These are phyloP conservation scores for Penicillium sp. DNA, from an alignment of 2,329 filamentous ascomycete species.

Conservation along the genomic window DNA sequence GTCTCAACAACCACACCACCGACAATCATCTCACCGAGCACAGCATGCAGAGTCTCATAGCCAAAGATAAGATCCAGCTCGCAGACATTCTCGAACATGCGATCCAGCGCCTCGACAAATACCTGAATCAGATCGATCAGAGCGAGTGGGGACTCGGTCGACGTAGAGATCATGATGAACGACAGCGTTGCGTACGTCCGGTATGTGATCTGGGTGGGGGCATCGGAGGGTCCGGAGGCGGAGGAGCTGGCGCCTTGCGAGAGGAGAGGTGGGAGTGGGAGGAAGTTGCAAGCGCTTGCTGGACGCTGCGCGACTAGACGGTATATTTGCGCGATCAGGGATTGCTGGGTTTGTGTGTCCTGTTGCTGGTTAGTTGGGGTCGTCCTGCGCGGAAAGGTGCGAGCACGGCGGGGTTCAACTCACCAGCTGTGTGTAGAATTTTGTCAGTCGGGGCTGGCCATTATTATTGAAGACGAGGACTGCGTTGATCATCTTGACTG, in stretches of 20 bases:
- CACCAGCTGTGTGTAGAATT: slow-evolving; percentile 97
- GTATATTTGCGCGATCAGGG: slow-evolving; percentile 94
- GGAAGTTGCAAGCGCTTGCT: slow-evolving; percentile 90
- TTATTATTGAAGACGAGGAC: slow-evolving; percentile 98
- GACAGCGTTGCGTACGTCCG: slow-evolving; percentile 96
- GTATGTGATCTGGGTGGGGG: slow-evolving; percentile 91
- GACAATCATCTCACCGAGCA: slow-evolving; percentile 86
- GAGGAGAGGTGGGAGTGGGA: slow-evolving; percentile 64
- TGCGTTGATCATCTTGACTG: slow-evolving; percentile 78
- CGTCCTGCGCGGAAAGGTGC: neutral
- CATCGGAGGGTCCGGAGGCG: slow-evolving; percentile 62
- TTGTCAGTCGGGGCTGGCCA: slow-evolving; percentile 89
- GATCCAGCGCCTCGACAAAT: slow-evolving; percentile 89
- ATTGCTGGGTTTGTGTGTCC: slow-evolving; percentile 96
- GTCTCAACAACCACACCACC: slow-evolving; percentile 93
- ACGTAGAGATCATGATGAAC: slow-evolving; percentile 95
- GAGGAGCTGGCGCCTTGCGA: slow-evolving; percentile 44
- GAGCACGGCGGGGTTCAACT: slow-evolving; percentile 12
- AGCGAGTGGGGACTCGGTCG: slow-evolving; percentile 88
- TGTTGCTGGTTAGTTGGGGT: slow-evolving; percentile 33
- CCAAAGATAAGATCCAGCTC: slow-evolving; percentile 98
- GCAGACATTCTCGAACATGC: slow-evolving; percentile 96
- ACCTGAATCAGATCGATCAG: slow-evolving; percentile 96
- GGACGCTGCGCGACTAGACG: slow-evolving; percentile 86
- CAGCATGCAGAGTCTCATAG: slow-evolving; percentile 89